These are phyloP conservation scores for Cryptococcus sp. DNA, from an alignment of 1,284 basidiomycete species.

Conservation along the genomic window DNA sequence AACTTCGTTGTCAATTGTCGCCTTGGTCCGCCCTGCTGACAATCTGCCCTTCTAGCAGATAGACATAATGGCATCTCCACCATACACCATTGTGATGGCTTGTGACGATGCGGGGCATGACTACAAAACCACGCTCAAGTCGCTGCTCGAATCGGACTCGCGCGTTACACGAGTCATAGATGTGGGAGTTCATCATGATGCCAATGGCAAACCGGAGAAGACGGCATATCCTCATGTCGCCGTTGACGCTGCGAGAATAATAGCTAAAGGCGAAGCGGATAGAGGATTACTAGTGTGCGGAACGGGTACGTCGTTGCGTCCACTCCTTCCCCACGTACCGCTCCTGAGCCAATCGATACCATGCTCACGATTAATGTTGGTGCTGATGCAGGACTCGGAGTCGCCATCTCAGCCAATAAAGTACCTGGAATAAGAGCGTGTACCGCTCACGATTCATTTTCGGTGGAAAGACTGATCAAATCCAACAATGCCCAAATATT, in stretches of 20 bases:
- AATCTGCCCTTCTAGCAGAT: neutral
- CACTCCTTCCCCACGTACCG: neutral
- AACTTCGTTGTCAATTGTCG: too few species aligned
- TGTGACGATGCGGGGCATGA: slow-evolving; percentile 45
- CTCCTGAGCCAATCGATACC: neutral
- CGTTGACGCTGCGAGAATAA: slow-evolving; percentile 52
- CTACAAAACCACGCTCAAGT: slow-evolving; percentile 42
- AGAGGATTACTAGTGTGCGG: slow-evolving; percentile 55
- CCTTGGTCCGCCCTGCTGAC: too few species aligned
- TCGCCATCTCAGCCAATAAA: slow-evolving; percentile 54
- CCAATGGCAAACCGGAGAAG: slow-evolving; percentile 29
- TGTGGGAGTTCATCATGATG: slow-evolving; percentile 35
- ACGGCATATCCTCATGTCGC: slow-evolving; percentile 56
- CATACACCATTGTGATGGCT: slow-evolving; percentile 45
- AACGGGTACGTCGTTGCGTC: slow-evolving; percentile 39
- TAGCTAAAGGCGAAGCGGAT: slow-evolving; percentile 53
- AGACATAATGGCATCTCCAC: slow-evolving; percentile 24
- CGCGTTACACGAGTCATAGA: slow-evolving; percentile 44
- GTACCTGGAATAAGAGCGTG: slow-evolving; percentile 51
- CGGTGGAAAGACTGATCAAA: slow-evolving; percentile 54
- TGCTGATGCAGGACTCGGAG: slow-evolving; percentile 33
- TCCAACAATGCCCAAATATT: slow-evolving; percentile 56
- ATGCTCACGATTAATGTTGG: neutral
- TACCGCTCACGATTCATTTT: slow-evolving; percentile 55
- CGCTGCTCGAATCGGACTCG: slow-evolving; percentile 40